Conservation (phyloP, 352 stramenopile genomes). For the Pythium angustatum region DNA sequence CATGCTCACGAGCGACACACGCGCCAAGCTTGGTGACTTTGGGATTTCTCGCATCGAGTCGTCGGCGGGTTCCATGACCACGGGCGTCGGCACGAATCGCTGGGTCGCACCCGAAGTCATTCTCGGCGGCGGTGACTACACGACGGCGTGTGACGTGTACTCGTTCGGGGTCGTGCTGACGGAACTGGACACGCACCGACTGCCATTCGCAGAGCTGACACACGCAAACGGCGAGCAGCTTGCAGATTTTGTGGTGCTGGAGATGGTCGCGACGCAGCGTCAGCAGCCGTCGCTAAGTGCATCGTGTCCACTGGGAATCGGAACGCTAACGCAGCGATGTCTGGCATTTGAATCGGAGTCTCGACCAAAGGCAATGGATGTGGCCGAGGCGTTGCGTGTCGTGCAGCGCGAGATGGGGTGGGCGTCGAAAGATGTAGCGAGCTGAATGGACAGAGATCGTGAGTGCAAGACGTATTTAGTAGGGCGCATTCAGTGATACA, state of each 20-base stretch:
- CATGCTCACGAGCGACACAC: constrained; percentile 7
- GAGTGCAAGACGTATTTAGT: no score
- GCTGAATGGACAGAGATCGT: no score
- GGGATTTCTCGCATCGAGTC: constrained; percentile 11
- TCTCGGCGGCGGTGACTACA: constrained; percentile 10
- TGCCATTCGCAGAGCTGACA: constrained; percentile 22
- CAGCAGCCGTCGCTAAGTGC: constrained; percentile 2
- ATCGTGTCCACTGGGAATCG: not conserved
- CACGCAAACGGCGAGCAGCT: constrained; percentile 6
- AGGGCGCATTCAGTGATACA: no score
- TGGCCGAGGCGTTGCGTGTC: not conserved
- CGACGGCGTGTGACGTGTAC: constrained; percentile 17
- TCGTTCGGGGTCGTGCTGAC: constrained; percentile 23
- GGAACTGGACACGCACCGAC: constrained; percentile 20
- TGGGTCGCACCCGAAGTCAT: constrained; percentile 25
- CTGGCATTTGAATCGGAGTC: constrained; percentile 7
- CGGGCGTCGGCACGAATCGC: constrained; percentile 12
- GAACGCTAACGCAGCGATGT: constrained; percentile 1
- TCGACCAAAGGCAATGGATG: constrained; percentile 2
- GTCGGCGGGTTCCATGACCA: constrained; percentile 14
- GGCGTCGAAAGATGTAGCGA: no score
- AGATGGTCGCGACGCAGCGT: constrained; percentile 4
- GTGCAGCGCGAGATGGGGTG: no score
- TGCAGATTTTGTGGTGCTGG: constrained; percentile 14
- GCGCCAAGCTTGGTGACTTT: constrained; percentile 24